Evolutionary conservation across 495 filamentous ascomycete species (phyloP).

Genomic region (Annulohypoxylon bovei): DNA sequence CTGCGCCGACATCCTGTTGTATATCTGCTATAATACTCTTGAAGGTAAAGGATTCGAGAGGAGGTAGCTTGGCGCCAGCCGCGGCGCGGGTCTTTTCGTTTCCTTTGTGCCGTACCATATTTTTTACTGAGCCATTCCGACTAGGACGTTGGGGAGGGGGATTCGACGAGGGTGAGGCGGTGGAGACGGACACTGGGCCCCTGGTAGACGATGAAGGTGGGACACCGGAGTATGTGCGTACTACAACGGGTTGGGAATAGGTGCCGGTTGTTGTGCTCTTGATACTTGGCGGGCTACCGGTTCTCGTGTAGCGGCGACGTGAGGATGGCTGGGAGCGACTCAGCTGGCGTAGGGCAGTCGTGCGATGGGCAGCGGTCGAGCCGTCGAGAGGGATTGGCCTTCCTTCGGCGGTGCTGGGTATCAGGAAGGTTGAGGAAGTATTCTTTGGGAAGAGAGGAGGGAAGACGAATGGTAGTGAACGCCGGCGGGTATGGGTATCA

Average conservation of each 20-base stretch:
- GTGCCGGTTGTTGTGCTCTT: slow-evolving; percentile 61
- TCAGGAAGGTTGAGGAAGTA: slow-evolving; percentile 54
- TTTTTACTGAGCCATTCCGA: slow-evolving; percentile 29
- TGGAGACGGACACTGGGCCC: slow-evolving; percentile 21
- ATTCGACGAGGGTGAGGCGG: slow-evolving; percentile 8
- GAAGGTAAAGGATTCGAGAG: slow-evolving; percentile 67
- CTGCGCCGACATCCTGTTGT: slow-evolving; percentile 54
- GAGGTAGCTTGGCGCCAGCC: slow-evolving; percentile 54
- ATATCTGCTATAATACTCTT: slow-evolving; percentile 66
- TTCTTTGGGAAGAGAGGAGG: slow-evolving; percentile 51
- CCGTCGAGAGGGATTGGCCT: slow-evolving; percentile 56
- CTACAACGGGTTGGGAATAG: slow-evolving; percentile 66
- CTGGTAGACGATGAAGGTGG: slow-evolving; percentile 37
- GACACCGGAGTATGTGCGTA: slow-evolving; percentile 62
- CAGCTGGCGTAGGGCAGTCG: slow-evolving; percentile 56
- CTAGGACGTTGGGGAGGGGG: slow-evolving; percentile 18
- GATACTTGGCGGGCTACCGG: slow-evolving; percentile 30
- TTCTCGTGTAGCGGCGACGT: slow-evolving; percentile 56
- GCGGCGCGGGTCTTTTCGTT: slow-evolving; percentile 34
- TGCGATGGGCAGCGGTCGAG: slow-evolving; percentile 51
- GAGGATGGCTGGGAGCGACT: slow-evolving; percentile 56
- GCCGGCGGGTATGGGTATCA: slow-evolving; percentile 21
- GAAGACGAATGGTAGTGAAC: slow-evolving; percentile 50
- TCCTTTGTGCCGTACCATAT: slow-evolving; percentile 46
- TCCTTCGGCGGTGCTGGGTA: slow-evolving; percentile 57